Evolutionary conservation across 441 rosid genomes (phyloP).

Genomic region (Viola pubescens): DNA sequence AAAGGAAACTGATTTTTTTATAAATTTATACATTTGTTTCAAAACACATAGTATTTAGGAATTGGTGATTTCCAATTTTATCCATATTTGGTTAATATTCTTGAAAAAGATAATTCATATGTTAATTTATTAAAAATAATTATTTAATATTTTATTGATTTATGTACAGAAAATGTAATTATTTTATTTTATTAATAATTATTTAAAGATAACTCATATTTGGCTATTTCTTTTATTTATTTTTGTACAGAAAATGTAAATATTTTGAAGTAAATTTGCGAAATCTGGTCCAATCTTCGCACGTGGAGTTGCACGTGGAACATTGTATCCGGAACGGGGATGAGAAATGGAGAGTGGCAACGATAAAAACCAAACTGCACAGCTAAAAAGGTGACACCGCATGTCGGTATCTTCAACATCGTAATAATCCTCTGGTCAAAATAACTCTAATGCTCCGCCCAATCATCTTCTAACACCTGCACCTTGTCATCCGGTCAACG

Average conservation of each 20-base stretch:
- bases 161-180: too few species aligned
- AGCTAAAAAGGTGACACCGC: not conserved
- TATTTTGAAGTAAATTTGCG: not conserved
- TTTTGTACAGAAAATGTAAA: too few species aligned
- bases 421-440: constrained; percentile 8
- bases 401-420: constrained; percentile 16
- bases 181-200: not conserved
- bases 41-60: too few species aligned
- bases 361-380: too few species aligned
- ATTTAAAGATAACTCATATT: not conserved
- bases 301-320: constrained; percentile 20
- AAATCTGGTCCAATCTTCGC: constrained; percentile 15
- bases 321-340: not conserved
- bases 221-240: not conserved
- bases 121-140: too few species aligned
- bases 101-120: too few species aligned
- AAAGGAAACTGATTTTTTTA: too few species aligned
- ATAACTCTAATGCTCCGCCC: not conserved
- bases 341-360: not conserved
- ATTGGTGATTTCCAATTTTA: too few species aligned
- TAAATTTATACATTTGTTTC: too few species aligned
- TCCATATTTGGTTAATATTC: too few species aligned
- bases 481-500: not conserved
- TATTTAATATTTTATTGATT: too few species aligned
- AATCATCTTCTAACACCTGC: constrained; percentile 2